Conservation (phyloP, 306 rosid genomes). For the Cucurbita ficifolia region DNA sequence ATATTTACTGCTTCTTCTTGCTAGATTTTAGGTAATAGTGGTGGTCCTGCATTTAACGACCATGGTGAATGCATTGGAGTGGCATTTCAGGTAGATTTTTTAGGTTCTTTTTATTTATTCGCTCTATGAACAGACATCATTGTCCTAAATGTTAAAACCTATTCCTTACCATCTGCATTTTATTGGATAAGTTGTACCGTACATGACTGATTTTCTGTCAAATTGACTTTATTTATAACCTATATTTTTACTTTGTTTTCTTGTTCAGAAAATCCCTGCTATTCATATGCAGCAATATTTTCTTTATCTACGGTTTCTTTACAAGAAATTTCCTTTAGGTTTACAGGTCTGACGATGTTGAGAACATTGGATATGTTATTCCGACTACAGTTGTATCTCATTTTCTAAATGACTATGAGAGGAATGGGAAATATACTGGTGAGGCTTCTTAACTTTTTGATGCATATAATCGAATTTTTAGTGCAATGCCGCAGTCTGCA, state of each 20-base stretch:
- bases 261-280: slow-evolving; percentile 8
- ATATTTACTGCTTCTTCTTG: slow-evolving; percentile 24
- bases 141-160: neutral
- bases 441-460: slow-evolving; percentile 16
- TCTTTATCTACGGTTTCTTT: slow-evolving; percentile 7
- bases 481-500: neutral
- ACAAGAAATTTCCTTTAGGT: slow-evolving; percentile 65
- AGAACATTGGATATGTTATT: slow-evolving; percentile 96
- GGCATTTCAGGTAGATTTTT: slow-evolving; percentile 92
- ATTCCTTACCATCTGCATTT: neutral
- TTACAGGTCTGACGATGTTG: slow-evolving; percentile 95
- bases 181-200: neutral
- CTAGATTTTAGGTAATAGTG: slow-evolving; percentile 89
- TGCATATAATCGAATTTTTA: neutral
- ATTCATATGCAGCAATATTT: neutral
- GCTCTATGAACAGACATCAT: neutral
- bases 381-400: slow-evolving; percentile 93
- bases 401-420: slow-evolving; percentile 82
- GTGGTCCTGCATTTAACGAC: slow-evolving; percentile 98
- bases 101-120: slow-evolving; percentile 9
- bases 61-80: slow-evolving; percentile 98
- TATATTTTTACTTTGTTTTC: neutral
- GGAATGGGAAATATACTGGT: slow-evolving; percentile 85
- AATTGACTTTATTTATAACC: neutral
- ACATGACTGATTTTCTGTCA: neutral